These are phyloP conservation scores for Pyrenochaeta sp. DNA, from an alignment of 2,329 filamentous ascomycete species.

Conservation along the genomic window DNA sequence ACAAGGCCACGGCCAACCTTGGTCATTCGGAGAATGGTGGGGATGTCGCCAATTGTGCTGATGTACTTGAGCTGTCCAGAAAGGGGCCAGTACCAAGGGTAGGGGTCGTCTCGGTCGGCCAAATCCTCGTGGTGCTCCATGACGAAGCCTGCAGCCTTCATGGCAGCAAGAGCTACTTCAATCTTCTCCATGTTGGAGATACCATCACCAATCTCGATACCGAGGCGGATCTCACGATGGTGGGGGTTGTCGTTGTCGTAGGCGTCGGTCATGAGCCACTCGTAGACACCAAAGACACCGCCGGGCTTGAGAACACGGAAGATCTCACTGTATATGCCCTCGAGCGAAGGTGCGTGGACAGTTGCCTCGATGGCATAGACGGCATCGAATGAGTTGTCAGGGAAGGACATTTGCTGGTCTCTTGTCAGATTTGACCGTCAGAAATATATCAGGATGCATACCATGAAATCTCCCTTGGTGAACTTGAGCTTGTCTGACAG, in stretches of 20 bases:
- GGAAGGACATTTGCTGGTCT: conserved; percentile 86
- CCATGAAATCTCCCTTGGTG: conserved; percentile 97
- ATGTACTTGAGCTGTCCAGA: conserved; percentile 86
- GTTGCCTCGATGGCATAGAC: conserved; percentile 98
- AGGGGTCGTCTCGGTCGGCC: conserved; percentile 74
- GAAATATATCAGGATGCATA: conserved; percentile 32
- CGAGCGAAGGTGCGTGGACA: conserved; percentile 87
- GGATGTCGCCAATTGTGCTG: conserved; percentile 77
- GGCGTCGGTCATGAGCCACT: conserved; percentile 97
- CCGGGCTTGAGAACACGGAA: conserved; percentile 95
- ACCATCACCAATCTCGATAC: conserved; percentile 93
- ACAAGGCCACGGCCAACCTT: conserved; percentile 77
- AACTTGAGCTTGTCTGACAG: conserved; percentile 81
- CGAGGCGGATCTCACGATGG: conserved; percentile 89
- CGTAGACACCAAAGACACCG: conserved; percentile 94
- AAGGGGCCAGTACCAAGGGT: conserved; percentile 94
- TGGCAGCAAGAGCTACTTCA: conserved; percentile 79
- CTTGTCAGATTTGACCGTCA: conserved; percentile 10
- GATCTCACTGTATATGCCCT: conserved; percentile 93
- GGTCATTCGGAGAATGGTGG: conserved; percentile 89
- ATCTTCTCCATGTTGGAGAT: conserved; percentile 97
- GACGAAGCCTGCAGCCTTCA: conserved; percentile 87
- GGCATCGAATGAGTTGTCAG: conserved; percentile 89
- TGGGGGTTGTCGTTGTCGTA: conserved; percentile 89
- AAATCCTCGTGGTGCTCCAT: conserved; percentile 86